Evolutionary conservation across 768 basidiomycete genomes (phyloP), one percentile per base, ranked within the genome.

Genomic region (Aureoboletus auriporus): DNA sequence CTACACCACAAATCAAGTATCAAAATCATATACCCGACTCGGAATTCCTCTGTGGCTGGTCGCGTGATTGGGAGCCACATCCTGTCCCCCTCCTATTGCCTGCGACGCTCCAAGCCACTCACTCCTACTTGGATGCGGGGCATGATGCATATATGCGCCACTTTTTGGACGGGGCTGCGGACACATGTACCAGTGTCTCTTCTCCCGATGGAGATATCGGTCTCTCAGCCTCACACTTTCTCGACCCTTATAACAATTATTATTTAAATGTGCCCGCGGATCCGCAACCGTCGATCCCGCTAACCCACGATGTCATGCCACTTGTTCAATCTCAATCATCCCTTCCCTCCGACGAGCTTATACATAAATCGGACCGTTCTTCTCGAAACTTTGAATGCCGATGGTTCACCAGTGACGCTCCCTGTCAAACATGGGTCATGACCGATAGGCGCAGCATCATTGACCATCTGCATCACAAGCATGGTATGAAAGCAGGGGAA

Each of bases 371-470:
- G 2, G 28, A 39, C 11, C 41, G 4, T 27, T 6, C 34, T 8
- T 8, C 16, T 14, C 53, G 31, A 5, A 8, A 0, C 10, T 30
- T 43, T 43, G 8, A 8, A 34, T 64, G 61, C 20, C 42, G n/a
- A 6, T 63, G 63, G 63, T 1, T 36, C 14, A 23, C 13, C 5
- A 5, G 46, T 2, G 56, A 52, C 4, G n/a, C 1, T 8, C 20
- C 5, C 23, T 65, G 63, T 30, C 31, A 13, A 14, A 7, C 0
- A 8, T 3, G 0, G 5, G 34, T 63, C 39, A 10, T 6, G 17
- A 26, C 51, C 1, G 44, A 52, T 37, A 65, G 54, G 34, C 61
- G 53, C 0, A 46, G 34, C 40, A 20, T 64, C n/a, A 8, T 46
- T 9, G 44, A 47, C 8, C 63, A 64, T 23, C 13, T 64, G 1